phyloP scores from a whole-genome alignment of 2,329 filamentous ascomycete genomes.

The Stagonosporopsis rhizophila region DNA sequence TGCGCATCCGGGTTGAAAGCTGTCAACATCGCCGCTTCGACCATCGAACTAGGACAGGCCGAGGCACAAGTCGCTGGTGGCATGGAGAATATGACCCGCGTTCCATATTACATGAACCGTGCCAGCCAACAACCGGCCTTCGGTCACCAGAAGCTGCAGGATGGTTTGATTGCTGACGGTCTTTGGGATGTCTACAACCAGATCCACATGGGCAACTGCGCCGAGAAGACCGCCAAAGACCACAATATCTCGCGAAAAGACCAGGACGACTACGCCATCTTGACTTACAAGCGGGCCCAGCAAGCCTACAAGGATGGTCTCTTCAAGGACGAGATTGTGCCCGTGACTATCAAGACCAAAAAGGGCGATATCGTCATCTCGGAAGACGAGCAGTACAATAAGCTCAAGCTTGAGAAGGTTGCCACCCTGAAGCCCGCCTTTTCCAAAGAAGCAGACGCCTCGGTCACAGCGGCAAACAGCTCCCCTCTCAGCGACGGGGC shows the following conservation, averaged over 20 bases:
- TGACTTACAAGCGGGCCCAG: constrained; percentile 88
- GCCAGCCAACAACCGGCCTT: constrained; percentile 84
- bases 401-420: constrained; percentile 86
- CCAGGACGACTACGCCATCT: constrained; percentile 90
- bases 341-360: constrained; percentile 82
- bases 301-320: constrained; percentile 82
- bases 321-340: constrained; percentile 89
- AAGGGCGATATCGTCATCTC: constrained; percentile 80
- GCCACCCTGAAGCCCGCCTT: constrained; percentile 90
- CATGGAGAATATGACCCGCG: constrained; percentile 97
- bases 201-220: constrained; percentile 97
- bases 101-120: constrained; percentile 88
- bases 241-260: constrained; percentile 79
- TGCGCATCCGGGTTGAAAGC: constrained; percentile 96
- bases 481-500: constrained; percentile 96
- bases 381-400: constrained; percentile 88
- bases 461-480: constrained; percentile 92
- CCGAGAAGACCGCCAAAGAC: constrained; percentile 92
- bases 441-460: constrained; percentile 84
- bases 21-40: constrained; percentile 87
- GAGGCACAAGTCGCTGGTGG: constrained; percentile 92
- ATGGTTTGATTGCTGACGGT: constrained; percentile 93
- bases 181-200: constrained; percentile 96
- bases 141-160: constrained; percentile 85
- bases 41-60: constrained; percentile 88